phyloP scores from a whole-genome alignment of 2,329 filamentous ascomycete species.

The Diplodia corticola region DNA sequence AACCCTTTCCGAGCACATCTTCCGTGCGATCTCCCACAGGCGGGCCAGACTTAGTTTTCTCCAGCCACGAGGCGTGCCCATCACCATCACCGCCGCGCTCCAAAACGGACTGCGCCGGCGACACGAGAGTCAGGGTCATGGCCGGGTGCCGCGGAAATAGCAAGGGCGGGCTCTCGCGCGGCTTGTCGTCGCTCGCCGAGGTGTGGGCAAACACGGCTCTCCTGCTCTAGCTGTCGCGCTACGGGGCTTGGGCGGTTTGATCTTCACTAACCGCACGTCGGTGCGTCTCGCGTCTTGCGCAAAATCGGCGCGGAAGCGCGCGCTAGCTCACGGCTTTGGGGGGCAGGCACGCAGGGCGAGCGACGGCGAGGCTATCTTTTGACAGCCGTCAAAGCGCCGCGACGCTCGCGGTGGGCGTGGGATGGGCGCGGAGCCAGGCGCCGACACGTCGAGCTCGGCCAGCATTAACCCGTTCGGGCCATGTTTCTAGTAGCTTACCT shows the following conservation, averaged over 20 bases:
- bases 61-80: conserved; percentile 18
- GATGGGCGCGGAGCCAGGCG: background rate
- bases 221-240: conserved; percentile 12
- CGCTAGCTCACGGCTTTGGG: background rate
- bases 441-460: background rate
- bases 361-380: background rate
- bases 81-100: conserved; percentile 11
- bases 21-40: conserved; percentile 9
- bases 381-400: conserved; percentile 4
- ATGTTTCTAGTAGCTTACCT: conserved; percentile 14
- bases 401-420: background rate
- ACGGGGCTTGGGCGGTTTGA: conserved; percentile 9
- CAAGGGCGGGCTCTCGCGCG: conserved; percentile 4
- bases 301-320: conserved; percentile 12
- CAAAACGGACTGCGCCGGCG: background rate
- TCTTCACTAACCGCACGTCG: conserved; percentile 20
- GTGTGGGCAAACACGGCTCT: conserved; percentile 2
- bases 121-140: background rate
- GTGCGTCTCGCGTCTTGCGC: conserved; percentile 9
- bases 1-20: conserved; percentile 9
- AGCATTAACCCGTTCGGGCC: background rate
- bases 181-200: background rate
- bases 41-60: background rate
- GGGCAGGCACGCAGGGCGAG: too few species aligned
- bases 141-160: background rate